Conservation (phyloP, 1,284 basidiomycete species). For the Sparassis latifolia region DNA sequence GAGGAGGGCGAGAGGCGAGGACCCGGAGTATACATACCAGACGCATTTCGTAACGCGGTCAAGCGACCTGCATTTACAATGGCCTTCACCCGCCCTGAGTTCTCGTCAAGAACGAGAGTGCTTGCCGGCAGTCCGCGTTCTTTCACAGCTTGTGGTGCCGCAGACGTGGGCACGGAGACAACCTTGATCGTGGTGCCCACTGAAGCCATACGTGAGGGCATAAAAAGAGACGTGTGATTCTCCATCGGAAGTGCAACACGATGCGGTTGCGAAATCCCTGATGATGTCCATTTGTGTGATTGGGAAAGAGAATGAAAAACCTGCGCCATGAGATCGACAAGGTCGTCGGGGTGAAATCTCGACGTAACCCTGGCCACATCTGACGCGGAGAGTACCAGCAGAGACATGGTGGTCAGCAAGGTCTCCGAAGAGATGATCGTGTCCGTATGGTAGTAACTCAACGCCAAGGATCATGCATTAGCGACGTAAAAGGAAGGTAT, state of each 20-base stretch:
- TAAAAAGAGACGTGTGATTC: slow-evolving; percentile 56
- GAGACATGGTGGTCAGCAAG: slow-evolving; percentile 22
- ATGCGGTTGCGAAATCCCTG: slow-evolving; percentile 37
- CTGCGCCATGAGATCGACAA: slow-evolving; percentile 49
- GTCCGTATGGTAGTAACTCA: too few relatives aligned
- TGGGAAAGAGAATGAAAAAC: slow-evolving; percentile 31
- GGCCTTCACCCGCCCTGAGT: slow-evolving; percentile 58
- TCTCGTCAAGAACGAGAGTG: slow-evolving; percentile 71
- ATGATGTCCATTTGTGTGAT: slow-evolving; percentile 6
- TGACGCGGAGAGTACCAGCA: slow-evolving; percentile 46
- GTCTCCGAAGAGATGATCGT: not conserved
- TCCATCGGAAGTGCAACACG: slow-evolving; percentile 40
- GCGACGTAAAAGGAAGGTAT: too few relatives aligned
- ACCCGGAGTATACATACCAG: slow-evolving; percentile 40
- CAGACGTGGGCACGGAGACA: slow-evolving; percentile 54
- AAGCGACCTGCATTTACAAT: slow-evolving; percentile 71
- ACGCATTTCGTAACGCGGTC: slow-evolving; percentile 77
- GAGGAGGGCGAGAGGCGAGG: too few relatives aligned
- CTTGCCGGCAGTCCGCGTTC: slow-evolving; percentile 63
- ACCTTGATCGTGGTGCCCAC: slow-evolving; percentile 61
- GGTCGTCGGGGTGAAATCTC: slow-evolving; percentile 33
- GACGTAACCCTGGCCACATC: slow-evolving; percentile 43
- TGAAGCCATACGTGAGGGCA: slow-evolving; percentile 55
- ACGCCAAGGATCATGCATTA: too few relatives aligned
- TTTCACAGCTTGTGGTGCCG: slow-evolving; percentile 25